Conservation (phyloP, 139 green algal genomes). For the Spirogloea muscicola region DNA sequence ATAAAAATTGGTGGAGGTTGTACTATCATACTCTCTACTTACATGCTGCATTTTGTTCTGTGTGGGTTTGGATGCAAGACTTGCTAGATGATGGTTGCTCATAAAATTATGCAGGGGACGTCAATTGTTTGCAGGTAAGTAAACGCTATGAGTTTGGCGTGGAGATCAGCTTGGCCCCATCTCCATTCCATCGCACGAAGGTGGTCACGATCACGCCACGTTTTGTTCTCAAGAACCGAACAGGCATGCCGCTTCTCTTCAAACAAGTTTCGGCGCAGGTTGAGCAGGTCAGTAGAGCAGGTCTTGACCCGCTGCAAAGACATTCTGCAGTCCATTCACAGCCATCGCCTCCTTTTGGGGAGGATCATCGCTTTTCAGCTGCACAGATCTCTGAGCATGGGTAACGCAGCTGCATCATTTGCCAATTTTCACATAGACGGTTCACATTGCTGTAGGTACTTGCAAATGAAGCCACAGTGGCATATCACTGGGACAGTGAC, state of each 20-base stretch:
- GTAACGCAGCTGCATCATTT: no score
- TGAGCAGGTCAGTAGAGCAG: no score
- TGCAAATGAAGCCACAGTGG: background rate
- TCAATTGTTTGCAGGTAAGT: no score
- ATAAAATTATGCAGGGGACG: no score
- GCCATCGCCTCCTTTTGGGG: no score
- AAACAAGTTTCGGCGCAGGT: no score
- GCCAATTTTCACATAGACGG: no score
- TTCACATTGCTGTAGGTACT: background rate
- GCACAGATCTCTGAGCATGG: no score
- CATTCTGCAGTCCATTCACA: no score
- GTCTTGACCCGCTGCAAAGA: no score
- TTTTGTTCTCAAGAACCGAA: conserved; percentile 53
- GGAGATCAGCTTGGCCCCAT: conserved; percentile 45
- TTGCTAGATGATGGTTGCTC: background rate
- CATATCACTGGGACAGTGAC: conserved; percentile 54
- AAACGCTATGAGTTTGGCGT: conserved; percentile 50
- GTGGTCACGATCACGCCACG: conserved; percentile 51
- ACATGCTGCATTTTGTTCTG: background rate
- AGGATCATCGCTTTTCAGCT: no score
- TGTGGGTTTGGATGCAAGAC: background rate
- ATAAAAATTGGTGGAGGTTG: conserved; percentile 4
- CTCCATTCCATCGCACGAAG: conserved; percentile 46
- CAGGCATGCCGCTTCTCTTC: conserved; percentile 24
- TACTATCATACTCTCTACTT: background rate